Evolutionary conservation across 805 yeast genomes (phyloP).

Genomic region (Teunomyces kruisii): DNA sequence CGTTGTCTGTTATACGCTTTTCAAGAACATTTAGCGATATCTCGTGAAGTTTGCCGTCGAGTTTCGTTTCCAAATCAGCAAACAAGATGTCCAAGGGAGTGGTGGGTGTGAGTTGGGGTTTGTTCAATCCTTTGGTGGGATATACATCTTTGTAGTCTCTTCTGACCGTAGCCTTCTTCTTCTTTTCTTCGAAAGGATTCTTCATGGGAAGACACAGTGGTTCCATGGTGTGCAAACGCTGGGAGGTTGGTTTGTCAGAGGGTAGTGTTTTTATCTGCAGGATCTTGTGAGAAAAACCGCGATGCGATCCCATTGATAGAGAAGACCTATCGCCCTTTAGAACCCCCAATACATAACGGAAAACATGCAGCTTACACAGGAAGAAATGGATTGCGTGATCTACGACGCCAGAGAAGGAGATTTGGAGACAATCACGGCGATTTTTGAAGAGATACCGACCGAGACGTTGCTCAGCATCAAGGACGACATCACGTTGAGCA

Average conservation of each 20-base stretch:
- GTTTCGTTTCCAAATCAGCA: constrained; percentile 23
- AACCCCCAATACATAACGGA: background rate
- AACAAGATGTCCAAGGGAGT: constrained; percentile 38
- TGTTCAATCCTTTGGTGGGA: constrained; percentile 33
- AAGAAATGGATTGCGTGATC: constrained; percentile 79
- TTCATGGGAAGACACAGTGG: constrained; percentile 8
- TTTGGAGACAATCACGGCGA: constrained; percentile 65
- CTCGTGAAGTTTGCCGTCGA: constrained; percentile 25
- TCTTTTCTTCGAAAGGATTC: constrained; percentile 32
- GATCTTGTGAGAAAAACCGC: background rate
- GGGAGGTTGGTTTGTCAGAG: background rate
- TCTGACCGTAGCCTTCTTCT: constrained; percentile 27
- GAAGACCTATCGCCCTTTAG: background rate
- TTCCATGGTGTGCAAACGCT: too few relatives aligned
- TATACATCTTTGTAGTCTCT: constrained; percentile 34
- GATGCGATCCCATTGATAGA: background rate
- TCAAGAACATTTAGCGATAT: constrained; percentile 13
- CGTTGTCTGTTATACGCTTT: background rate
- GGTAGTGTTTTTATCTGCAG: constrained; percentile 1
- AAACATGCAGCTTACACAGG: constrained; percentile 47
- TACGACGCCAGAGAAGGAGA: constrained; percentile 90
- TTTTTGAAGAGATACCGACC: constrained; percentile 60
- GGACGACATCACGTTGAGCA: constrained; percentile 65
- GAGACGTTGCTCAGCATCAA: constrained; percentile 43
- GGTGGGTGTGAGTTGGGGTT: constrained; percentile 26